Conservation (phyloP, 2,329 filamentous ascomycete species). For the Fusarium compactum region DNA sequence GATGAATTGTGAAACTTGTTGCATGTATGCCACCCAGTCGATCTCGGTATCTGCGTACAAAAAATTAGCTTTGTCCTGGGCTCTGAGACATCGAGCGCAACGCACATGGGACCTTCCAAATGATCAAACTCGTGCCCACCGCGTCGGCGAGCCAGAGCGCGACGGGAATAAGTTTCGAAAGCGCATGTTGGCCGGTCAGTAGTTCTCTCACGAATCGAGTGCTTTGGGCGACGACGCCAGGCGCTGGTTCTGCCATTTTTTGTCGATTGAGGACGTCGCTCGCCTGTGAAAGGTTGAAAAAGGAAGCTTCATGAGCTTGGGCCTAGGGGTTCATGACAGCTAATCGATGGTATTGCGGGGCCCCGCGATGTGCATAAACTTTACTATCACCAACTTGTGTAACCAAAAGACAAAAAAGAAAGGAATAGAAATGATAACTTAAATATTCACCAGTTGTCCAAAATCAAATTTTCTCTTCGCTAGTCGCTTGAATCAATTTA, state of each 20-base stretch:
- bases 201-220: slow-evolving; percentile 56
- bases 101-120: slow-evolving; percentile 87
- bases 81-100: slow-evolving; percentile 2
- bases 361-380: slow-evolving; percentile 47
- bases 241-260: slow-evolving; percentile 47
- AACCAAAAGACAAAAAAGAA: neutral
- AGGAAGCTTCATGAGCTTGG: slow-evolving; percentile 24
- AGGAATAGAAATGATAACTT: neutral
- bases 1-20: slow-evolving; percentile 84
- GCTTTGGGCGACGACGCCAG: slow-evolving; percentile 46
- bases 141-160: slow-evolving; percentile 78
- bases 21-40: slow-evolving; percentile 97
- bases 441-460: neutral
- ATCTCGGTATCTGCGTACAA: slow-evolving; percentile 84
- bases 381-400: neutral
- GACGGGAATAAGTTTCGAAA: slow-evolving; percentile 66
- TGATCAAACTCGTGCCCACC: slow-evolving; percentile 77
- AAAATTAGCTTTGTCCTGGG: slow-evolving; percentile 15
- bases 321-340: slow-evolving; percentile 30
- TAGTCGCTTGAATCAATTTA: slow-evolving; percentile 22
- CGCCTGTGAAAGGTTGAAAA: slow-evolving; percentile 22
- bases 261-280: slow-evolving; percentile 10
- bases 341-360: slow-evolving; percentile 18
- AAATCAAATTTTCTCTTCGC: neutral
- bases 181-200: slow-evolving; percentile 61